Percentiles rank a stretch among this genome's conserved stretches.
phyloP scores from a whole-genome alignment of 352 stramenopile genomes.

The Phytophthora ohioensis region DNA sequence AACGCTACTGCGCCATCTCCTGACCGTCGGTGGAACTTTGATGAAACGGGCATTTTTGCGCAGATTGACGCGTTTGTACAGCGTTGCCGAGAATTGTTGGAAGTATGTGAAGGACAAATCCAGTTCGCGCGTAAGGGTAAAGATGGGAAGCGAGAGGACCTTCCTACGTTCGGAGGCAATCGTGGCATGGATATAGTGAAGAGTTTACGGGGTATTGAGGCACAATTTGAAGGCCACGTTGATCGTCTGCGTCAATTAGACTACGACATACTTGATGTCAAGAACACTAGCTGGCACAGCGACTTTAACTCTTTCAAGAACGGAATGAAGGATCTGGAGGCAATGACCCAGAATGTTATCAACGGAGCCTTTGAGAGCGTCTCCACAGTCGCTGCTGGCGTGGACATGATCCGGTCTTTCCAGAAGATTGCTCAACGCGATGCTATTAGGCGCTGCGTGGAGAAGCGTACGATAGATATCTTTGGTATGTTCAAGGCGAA shows the following conservation, averaged over 20 bases:
- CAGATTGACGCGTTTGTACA: conserved; percentile 97
- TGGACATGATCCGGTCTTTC: conserved; percentile 95
- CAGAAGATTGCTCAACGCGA: conserved; percentile 93
- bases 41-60: conserved; percentile 95
- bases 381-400: conserved; percentile 86
- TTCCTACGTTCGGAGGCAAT: conserved; percentile 94
- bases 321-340: conserved; percentile 96
- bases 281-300: conserved; percentile 95
- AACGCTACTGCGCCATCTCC: conserved; percentile 57
- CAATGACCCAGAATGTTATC: conserved; percentile 97
- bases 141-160: conserved; percentile 60
- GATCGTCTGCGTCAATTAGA: conserved; percentile 90
- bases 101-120: conserved; percentile 96
- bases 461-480: conserved; percentile 95
- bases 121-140: conserved; percentile 94
- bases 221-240: conserved; percentile 93
- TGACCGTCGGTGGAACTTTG: conserved; percentile 90
- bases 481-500: conserved; percentile 90
- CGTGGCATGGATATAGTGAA: conserved; percentile 94
- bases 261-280: conserved; percentile 96
- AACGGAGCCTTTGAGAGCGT: conserved; percentile 95
- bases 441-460: conserved; percentile 93
- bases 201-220: conserved; percentile 92
- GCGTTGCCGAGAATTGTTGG: conserved; percentile 93
- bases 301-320: conserved; percentile 97